Base-by-base conservation (phyloP, 371 early-diverging fungal genomes). In the Entomophthora muscae region DNA sequence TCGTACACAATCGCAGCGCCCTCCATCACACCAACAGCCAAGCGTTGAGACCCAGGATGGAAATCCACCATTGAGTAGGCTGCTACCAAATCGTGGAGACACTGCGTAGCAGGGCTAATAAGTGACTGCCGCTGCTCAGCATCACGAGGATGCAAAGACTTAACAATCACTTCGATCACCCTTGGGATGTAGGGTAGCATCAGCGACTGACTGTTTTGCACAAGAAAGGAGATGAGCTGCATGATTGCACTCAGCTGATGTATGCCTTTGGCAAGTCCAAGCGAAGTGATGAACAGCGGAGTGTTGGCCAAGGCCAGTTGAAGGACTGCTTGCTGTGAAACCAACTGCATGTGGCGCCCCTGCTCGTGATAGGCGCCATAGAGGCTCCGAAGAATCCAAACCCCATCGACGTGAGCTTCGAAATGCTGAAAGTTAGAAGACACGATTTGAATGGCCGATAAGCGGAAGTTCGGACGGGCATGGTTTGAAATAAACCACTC, bases 1-100 rank as follows among this genome's bases (percentile, higher is more conserved):
- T 93, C 91, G 67, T 88, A 90, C 1, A 91, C 79, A 7, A 89
- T 73, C 1, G 79, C 76, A 0, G 83, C 79, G 0, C 93, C 93
- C 64, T 91, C 90, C 24, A 75, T 61, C 1, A 84, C 83, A n/a
- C 91, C 93, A 0, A 88, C 81, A 0, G 83, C 84, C 13, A 93
- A 69, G 42, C 86, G 80, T 70, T 93, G 93, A 0, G 83, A 73
- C 1, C 74, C 78, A 27, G 77, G 74, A 67, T 89, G 90, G 66
- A 93, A 90, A 54, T 84, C 80, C 26, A 90, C 78, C 29, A 73
- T 79, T 0, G 90, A 86, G 69, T 82, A 84, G n/a, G 78, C 81
- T 65, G 77, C 78, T 0, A 92, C 93, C 22, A 92, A 68, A 65
- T 89, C 87, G 54, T 88, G 79, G 52, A 92, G 73, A 51, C 83